Evolutionary conservation across 2,329 filamentous ascomycete species (phyloP).

Genomic region (Graphilbum fragrans): DNA sequence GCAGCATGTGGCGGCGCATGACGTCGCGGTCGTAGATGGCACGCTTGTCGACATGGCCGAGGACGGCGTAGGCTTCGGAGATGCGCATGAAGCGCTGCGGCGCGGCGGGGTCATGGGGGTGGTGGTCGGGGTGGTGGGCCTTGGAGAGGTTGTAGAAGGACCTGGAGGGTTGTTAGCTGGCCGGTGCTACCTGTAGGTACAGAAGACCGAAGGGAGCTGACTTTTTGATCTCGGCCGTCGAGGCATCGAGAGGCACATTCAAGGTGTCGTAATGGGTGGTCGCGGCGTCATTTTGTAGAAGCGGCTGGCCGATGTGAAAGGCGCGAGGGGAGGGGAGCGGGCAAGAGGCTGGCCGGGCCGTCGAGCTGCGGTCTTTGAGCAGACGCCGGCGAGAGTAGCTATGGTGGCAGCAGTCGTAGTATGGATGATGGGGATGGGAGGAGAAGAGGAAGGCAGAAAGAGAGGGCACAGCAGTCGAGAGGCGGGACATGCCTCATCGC

Average conservation of each 20-base stretch:
- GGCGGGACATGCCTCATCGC: constrained; percentile 53
- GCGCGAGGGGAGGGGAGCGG: not conserved
- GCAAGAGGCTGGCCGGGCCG: not conserved
- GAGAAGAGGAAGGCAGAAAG: constrained; percentile 14
- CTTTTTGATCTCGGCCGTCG: constrained; percentile 75
- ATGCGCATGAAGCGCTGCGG: constrained; percentile 69
- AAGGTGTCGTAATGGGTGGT: constrained; percentile 74
- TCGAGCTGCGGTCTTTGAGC: not conserved
- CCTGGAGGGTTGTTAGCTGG: constrained; percentile 19
- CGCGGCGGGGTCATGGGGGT: constrained; percentile 62
- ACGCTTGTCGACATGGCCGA: constrained; percentile 63
- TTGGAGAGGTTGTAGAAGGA: constrained; percentile 89
- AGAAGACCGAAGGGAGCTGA: too few species aligned
- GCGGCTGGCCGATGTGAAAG: constrained; percentile 19
- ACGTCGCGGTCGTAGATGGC: constrained; percentile 68
- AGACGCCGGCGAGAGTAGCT: not conserved
- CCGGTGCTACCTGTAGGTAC: too few species aligned
- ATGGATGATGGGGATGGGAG: constrained; percentile 3
- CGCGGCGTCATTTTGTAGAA: constrained; percentile 13
- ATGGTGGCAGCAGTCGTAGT: not conserved
- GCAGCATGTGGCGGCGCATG: constrained; percentile 24
- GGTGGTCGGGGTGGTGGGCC: constrained; percentile 82
- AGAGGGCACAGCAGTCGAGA: constrained; percentile 15
- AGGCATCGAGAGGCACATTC: constrained; percentile 56
- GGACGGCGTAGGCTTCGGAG: constrained; percentile 69